Evolutionary conservation across 2,329 filamentous ascomycete species (phyloP), one percentile per base, ranked within the genome.

Genomic region (Fusarium sp.): DNA sequence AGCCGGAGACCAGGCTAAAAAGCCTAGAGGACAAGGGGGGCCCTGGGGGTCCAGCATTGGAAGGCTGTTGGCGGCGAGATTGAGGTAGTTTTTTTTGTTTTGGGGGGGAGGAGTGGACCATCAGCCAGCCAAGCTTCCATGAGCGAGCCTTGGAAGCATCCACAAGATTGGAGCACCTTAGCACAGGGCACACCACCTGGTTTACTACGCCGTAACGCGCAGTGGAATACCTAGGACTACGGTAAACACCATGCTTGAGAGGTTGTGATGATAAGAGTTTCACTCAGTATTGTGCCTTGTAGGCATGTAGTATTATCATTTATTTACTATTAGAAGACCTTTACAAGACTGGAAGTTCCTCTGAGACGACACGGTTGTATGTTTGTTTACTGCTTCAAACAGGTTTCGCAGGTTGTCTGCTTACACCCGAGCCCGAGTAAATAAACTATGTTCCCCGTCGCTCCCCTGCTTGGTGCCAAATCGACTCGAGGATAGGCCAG

Each of bases 51-150:
- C 49, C 36, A 63, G 58, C 49, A 23, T 49, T 55, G 57, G 45
- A 42, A 65, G 49, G 45, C 34, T 60, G 49, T 68, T 68, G 65
- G 65, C 42, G 65, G 64, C 52, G 65, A 68, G 49, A 63, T 67
- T 67, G 26, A 28, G 26, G 47, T 52, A 30, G 49, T 21, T 11
- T 21, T 10, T n/a, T 11, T 32, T 26, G 38, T 26, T 39, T 54
- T 53, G 49, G 49, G 55, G 56, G 51, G 62, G 66, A 64, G 62
- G 62, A 64, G 62, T 69, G 67, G 67, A 43, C 36, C 58, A 48
- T 28, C 21, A 56, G 57, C 53, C 54, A 69, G 53, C 56, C 52
- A 60, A 46, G 40, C 28, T 36, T 36, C 26, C 26, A 28, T 28
- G 26, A 28, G 26, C 26, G 17, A 36, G 34, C 34, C 34, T 36